phyloP scores from a whole-genome alignment of 2,329 filamentous ascomycete genomes.

The Coniella lustricola region DNA sequence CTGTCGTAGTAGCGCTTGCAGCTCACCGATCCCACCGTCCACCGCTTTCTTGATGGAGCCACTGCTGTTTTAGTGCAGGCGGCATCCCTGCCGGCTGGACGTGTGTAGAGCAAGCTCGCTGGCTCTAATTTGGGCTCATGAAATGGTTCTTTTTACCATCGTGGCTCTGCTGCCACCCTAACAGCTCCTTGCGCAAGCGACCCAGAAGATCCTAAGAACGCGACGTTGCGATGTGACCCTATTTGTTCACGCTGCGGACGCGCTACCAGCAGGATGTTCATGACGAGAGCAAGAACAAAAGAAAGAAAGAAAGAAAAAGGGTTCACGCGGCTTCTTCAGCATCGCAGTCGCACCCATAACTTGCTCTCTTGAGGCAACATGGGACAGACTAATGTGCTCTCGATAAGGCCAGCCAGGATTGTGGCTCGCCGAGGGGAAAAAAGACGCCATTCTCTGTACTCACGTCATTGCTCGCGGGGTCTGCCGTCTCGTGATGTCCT shows the following conservation, averaged over 20 bases:
- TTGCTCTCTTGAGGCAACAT: no score
- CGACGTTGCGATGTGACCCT: background rate
- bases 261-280: constrained; percentile 4
- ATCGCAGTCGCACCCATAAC: no score
- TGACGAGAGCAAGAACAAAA: no score
- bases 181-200: background rate
- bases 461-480: background rate
- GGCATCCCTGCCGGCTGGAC: constrained; percentile 8
- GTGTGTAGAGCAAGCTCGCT: constrained; percentile 5
- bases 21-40: constrained; percentile 3
- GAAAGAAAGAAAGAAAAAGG: no score
- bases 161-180: no score
- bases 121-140: background rate
- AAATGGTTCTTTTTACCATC: no score
- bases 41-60: background rate
- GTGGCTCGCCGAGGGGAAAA: no score
- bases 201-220: background rate
- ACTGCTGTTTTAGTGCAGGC: constrained; percentile 2
- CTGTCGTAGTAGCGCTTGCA: background rate
- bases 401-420: no score
- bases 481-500: background rate
- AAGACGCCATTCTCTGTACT: no score
- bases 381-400: no score
- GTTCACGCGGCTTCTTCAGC: no score
- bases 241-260: background rate